phyloP scores from a whole-genome alignment of 805 yeast species.

The Cyberlindnera galapagoensis region DNA sequence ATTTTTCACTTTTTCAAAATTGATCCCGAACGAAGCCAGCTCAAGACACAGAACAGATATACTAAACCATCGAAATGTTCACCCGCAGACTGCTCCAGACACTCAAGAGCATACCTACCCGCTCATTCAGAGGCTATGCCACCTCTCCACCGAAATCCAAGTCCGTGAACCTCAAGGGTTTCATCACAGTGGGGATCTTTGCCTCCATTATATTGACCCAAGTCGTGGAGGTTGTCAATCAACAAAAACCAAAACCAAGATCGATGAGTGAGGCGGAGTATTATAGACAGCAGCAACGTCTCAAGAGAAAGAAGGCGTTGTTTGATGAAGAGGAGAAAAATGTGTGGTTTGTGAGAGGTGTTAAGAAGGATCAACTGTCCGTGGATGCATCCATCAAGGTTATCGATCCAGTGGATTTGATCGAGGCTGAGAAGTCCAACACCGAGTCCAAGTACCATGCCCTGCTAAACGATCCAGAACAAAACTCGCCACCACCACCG shows the following conservation, averaged over 20 bases:
- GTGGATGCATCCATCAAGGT: constrained; percentile 29
- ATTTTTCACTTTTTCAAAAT: too few relatives aligned
- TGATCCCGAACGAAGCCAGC: too few relatives aligned
- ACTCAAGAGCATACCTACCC: too few relatives aligned
- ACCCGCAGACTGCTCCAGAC: too few relatives aligned
- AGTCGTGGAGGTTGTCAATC: constrained; percentile 31
- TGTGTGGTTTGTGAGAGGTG: constrained; percentile 32
- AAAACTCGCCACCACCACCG: constrained; percentile 26
- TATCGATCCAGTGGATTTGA: constrained; percentile 45
- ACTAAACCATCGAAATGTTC: too few relatives aligned
- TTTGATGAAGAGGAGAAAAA: constrained; percentile 36
- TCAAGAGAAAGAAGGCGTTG: constrained; percentile 42
- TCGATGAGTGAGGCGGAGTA: constrained; percentile 31
- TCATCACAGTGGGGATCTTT: constrained; percentile 36
- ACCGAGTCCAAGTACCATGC: constrained; percentile 42
- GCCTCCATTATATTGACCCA: constrained; percentile 38
- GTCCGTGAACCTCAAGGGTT: constrained; percentile 34
- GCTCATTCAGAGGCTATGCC: too few relatives aligned
- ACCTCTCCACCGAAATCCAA: too few relatives aligned
- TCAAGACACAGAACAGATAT: too few relatives aligned
- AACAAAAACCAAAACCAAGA: constrained; percentile 27
- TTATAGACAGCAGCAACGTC: constrained; percentile 40
- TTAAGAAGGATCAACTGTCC: constrained; percentile 4
- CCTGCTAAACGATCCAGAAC: constrained; percentile 35
- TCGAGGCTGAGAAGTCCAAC: constrained; percentile 38